Evolutionary conservation across 2,329 filamentous ascomycete species (phyloP), one percentile per base, ranked within the genome.

Genomic region (Trichoderma gracile): DNA sequence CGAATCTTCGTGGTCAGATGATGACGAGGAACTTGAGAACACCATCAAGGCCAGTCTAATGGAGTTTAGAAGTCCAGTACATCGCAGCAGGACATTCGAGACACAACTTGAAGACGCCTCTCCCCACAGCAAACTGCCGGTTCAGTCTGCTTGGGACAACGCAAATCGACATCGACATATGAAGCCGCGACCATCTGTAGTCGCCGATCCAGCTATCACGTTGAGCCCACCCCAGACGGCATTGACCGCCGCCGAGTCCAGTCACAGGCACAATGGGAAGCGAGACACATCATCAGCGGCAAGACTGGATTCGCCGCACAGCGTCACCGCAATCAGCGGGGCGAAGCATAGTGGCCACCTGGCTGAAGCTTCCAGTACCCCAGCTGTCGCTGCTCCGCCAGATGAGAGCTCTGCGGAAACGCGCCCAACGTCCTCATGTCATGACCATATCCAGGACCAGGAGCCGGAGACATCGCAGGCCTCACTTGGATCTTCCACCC

Each of bases 181-280:
- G 38, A 64, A 69, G 15, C 68, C 71, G 5, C 69, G 69, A 9
- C 66, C 67, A 19, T 68, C 69, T 5, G 68, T 67, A 7, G 52
- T 63, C 10, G 71, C 71, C 17, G 74, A 76, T 47, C 73, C 76
- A 50, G 73, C 73, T 5, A 77, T 73, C 1, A 78, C 75, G 0
- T 72, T 78, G 47, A 77, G 69, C 64, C 23, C 73, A 25, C 75
- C 76, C 6, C 69, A 66, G 42, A 72, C 75, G 12, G 71, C 73
- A 1, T 76, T 76, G 38, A 65, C 75, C 7, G 69, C 65, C 14
- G 62, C 71, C 8, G 68, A 68, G 38, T 60, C 67, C 9, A 60
- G 55, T 1, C 68, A 74, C 54, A 68, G 68, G 43, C 68, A 70
- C 27, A 62, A 70, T 3, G 63, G 66, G 17, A 30, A 33, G 21